phyloP scores from a whole-genome alignment of 2,329 filamentous ascomycete genomes.

The Botrytis elliptica region DNA sequence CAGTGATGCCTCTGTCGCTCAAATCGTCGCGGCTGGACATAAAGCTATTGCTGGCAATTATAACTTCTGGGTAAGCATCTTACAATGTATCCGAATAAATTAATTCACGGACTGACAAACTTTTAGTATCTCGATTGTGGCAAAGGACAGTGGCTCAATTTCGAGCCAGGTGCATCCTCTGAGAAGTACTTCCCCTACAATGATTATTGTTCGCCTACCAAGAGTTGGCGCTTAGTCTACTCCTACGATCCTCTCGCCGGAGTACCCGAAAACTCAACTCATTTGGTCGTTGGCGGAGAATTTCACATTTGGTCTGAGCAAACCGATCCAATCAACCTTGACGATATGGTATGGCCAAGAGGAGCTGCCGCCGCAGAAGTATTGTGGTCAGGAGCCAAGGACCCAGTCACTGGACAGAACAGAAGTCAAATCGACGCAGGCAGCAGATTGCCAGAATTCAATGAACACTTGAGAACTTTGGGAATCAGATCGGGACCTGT shows the following conservation, averaged over 20 bases:
- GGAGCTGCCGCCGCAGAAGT: slow-evolving; percentile 73
- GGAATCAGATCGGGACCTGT: slow-evolving; percentile 66
- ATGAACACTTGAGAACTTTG: slow-evolving; percentile 62
- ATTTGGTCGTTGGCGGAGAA: slow-evolving; percentile 78
- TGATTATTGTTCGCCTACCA: slow-evolving; percentile 78
- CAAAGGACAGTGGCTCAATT: slow-evolving; percentile 75
- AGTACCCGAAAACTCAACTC: slow-evolving; percentile 58
- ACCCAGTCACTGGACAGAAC: slow-evolving; percentile 61
- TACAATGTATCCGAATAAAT: background rate
- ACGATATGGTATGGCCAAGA: slow-evolving; percentile 76
- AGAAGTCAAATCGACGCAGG: slow-evolving; percentile 68
- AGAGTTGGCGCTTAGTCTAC: slow-evolving; percentile 82
- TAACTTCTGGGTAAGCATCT: slow-evolving; percentile 65
- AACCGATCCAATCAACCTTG: slow-evolving; percentile 74
- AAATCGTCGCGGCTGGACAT: slow-evolving; percentile 61
- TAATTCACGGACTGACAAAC: slow-evolving; percentile 26
- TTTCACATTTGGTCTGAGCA: slow-evolving; percentile 78
- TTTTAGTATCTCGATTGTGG: slow-evolving; percentile 78
- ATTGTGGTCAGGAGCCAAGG: slow-evolving; percentile 72
- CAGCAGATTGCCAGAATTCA: slow-evolving; percentile 70
- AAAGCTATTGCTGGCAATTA: slow-evolving; percentile 75
- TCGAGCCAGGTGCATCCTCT: slow-evolving; percentile 55
- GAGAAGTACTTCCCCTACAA: slow-evolving; percentile 63
- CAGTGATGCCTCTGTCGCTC: slow-evolving; percentile 57
- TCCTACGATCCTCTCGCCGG: slow-evolving; percentile 70